phyloP scores from a whole-genome alignment of 441 rosid species.

The Eruca vesicaria region DNA sequence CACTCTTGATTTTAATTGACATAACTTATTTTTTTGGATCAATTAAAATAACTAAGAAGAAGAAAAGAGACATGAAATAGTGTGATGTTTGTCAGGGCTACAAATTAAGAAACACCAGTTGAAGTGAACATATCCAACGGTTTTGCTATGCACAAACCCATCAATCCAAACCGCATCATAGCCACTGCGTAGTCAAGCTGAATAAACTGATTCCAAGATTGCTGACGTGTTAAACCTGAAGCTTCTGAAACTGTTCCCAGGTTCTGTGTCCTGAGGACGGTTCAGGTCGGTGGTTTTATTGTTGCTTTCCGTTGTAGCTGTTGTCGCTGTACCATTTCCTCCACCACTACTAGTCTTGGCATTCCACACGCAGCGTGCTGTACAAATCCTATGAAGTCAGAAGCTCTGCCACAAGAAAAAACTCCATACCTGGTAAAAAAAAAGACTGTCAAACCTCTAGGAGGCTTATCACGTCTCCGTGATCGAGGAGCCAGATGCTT shows the following conservation, averaged over 20 bases:
- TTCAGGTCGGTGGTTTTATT: constrained; percentile 37
- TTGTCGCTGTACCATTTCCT: constrained; percentile 22
- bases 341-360: constrained; percentile 26
- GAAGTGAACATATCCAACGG: constrained; percentile 23
- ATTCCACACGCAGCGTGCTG: constrained; percentile 50
- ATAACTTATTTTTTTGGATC: not conserved
- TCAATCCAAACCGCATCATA: constrained; percentile 9
- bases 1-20: no score
- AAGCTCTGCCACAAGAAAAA: not conserved
- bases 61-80: not conserved
- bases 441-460: constrained; percentile 49
- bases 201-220: constrained; percentile 68
- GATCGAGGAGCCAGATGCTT: constrained; percentile 57
- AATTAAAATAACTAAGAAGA: not conserved
- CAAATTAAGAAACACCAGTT: not conserved
- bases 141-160: constrained; percentile 30
- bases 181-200: constrained; percentile 35
- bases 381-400: constrained; percentile 11
- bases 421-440: not conserved
- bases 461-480: constrained; percentile 63
- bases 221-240: constrained; percentile 63
- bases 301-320: constrained; percentile 46
- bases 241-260: constrained; percentile 64
- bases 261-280: constrained; percentile 53
- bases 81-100: not conserved